Conservation (phyloP, 805 yeast genomes). For the Priceomyces melissophilus region DNA sequence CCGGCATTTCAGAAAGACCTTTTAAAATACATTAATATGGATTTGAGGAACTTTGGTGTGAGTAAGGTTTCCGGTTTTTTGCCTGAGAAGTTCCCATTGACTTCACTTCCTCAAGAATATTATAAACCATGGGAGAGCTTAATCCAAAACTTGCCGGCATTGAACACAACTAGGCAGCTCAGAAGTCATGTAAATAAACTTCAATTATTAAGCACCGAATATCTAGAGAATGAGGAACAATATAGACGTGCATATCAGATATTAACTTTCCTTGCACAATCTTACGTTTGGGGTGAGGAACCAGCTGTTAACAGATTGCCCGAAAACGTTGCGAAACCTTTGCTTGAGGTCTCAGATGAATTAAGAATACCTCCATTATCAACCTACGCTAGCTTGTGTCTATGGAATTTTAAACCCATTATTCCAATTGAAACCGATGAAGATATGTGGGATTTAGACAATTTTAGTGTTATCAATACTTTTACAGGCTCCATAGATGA, state of each 20-base stretch:
- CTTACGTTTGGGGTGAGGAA: slow-evolving; percentile 83
- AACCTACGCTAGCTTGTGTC: slow-evolving; percentile 80
- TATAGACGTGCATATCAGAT: slow-evolving; percentile 78
- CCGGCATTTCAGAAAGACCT: too few relatives aligned
- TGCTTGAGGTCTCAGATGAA: slow-evolving; percentile 52
- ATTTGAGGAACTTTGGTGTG: slow-evolving; percentile 62
- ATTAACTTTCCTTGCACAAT: slow-evolving; percentile 78
- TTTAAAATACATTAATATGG: background rate
- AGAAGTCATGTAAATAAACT: slow-evolving; percentile 62
- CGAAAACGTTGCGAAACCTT: slow-evolving; percentile 63
- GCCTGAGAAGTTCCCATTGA: slow-evolving; percentile 65
- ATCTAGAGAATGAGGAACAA: slow-evolving; percentile 45
- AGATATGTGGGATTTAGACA: slow-evolving; percentile 53
- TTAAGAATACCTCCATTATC: slow-evolving; percentile 82
- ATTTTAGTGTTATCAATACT: slow-evolving; percentile 74
- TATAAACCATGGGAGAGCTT: slow-evolving; percentile 76
- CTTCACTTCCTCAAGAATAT: slow-evolving; percentile 55
- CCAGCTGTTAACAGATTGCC: slow-evolving; percentile 65
- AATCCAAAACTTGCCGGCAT: slow-evolving; percentile 64
- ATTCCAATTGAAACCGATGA: slow-evolving; percentile 37
- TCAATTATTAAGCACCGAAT: slow-evolving; percentile 51
- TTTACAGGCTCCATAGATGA: slow-evolving; percentile 91
- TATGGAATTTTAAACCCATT: slow-evolving; percentile 81
- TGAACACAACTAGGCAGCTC: slow-evolving; percentile 62
- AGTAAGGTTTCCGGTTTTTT: slow-evolving; percentile 74